Percentiles rank a stretch among this genome's conserved stretches.
phyloP scores from a whole-genome alignment of 768 basidiomycete species.

The Mycena chlorophos region DNA sequence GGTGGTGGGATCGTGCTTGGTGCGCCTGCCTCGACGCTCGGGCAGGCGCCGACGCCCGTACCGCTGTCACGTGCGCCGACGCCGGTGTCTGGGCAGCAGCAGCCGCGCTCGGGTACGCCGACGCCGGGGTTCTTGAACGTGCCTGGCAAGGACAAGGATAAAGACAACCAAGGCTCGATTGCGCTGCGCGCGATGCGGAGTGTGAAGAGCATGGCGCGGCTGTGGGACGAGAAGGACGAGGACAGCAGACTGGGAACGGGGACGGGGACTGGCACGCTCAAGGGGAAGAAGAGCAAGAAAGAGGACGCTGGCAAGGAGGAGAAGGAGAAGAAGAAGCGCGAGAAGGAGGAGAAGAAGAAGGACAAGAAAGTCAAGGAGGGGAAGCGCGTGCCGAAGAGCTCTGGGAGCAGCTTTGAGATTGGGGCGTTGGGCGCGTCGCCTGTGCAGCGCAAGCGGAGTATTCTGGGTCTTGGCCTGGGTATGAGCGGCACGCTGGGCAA shows the following conservation, averaged over 20 bases:
- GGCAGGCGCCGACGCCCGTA: slow-evolving; percentile 13
- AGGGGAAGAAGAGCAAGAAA: too few relatives aligned
- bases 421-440: slow-evolving; percentile 53
- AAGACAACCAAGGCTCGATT: slow-evolving; percentile 53
- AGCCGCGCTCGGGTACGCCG: slow-evolving; percentile 24
- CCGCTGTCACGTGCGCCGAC: slow-evolving; percentile 17
- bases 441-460: slow-evolving; percentile 59
- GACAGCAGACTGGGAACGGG: too few relatives aligned
- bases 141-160: slow-evolving; percentile 7
- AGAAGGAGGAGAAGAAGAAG: too few relatives aligned
- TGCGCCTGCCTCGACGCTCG: too few relatives aligned
- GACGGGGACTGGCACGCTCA: too few relatives aligned
- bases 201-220: slow-evolving; percentile 71
- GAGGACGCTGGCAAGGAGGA: too few relatives aligned
- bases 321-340: too few relatives aligned
- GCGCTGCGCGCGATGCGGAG: slow-evolving; percentile 78
- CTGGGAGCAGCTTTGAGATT: slow-evolving; percentile 67
- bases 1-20: slow-evolving; percentile 11
- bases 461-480: slow-evolving; percentile 43
- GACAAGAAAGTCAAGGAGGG: too few relatives aligned
- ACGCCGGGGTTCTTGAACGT: slow-evolving; percentile 31
- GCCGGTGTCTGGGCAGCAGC: slow-evolving; percentile 33
- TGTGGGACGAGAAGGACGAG: too few relatives aligned
- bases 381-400: slow-evolving; percentile 43
- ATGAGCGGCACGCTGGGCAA: too few relatives aligned